Evolutionary conservation across 495 filamentous ascomycete genomes (phyloP), one percentile per base, ranked within the genome.

Genomic region (Acidiella bohemica): DNA sequence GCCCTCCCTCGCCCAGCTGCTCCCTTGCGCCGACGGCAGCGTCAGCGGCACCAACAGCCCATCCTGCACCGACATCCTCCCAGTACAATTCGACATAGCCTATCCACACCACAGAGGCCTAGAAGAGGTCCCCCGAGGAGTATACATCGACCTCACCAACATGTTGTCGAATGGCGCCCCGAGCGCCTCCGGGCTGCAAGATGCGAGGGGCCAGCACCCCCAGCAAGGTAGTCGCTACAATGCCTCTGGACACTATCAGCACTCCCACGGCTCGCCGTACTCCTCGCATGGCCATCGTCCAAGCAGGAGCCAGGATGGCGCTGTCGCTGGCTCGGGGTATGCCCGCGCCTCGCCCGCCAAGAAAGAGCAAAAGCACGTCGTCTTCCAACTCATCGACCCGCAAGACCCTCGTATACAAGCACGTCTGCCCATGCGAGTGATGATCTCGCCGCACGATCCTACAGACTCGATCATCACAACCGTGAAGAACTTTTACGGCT

Each of bases 391-490:
- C 19, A 68, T 90, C 21, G 77, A 84, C 54, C 71, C 76, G 44
- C 72, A 81, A 37, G 74, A 73, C 35, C 72, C 80, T 43, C 76
- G 81, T 55, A 72, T 76, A 43, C 72, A 75, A 44, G 84, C 79
- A 50, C 75, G 86, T 47, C 71, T 92, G 38, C 88, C 90, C 10
- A 80, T 96, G 72, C 74, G 84, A 52, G 85, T 97, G 23, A 77
- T 83, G 35, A 95, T 97, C 32, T 86, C 73, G 49, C 81, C 82
- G 16, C 84, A 93, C 62, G 90, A 97, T 65, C 80, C 80, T 32
- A 97, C 90, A 4, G 86, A 94, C 46, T 93, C 84, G 18, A 96
- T 97, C 59, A 80, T 93, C 39, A 82, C 83, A 3, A 95, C 90
- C 4, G 86, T 95, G 40, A 95, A 92, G 66, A 94, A 93, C 64